Conservation (phyloP, 108 stramenopile species). For the Stephanodiscus minutulus region DNA sequence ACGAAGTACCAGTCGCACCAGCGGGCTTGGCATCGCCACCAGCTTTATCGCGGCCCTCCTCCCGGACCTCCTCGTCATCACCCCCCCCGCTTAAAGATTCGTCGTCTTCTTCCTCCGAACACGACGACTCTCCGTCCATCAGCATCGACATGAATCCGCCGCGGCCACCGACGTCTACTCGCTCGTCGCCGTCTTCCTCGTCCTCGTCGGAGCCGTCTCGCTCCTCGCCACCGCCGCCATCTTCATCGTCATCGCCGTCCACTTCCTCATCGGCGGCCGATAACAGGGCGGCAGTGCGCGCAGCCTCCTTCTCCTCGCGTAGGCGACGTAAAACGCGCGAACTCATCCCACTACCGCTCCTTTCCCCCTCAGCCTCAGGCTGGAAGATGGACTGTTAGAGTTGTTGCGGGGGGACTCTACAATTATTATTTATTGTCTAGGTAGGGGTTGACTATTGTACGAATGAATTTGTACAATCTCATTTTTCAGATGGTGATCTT, state of each 20-base stretch:
- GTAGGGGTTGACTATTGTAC: too few relatives aligned
- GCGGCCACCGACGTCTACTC: slow-evolving; percentile 44
- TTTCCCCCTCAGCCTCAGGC: too few relatives aligned
- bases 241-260: slow-evolving; percentile 11
- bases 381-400: too few relatives aligned
- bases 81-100: slow-evolving; percentile 10
- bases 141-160: slow-evolving; percentile 3
- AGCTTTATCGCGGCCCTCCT: neutral
- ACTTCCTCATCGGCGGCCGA: slow-evolving; percentile 1
- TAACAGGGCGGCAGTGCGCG: neutral
- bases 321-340: slow-evolving; percentile 66
- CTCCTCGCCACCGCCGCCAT: slow-evolving; percentile 30
- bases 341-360: slow-evolving; percentile 56
- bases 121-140: slow-evolving; percentile 25
- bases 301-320: slow-evolving; percentile 58
- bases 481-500: too few relatives aligned
- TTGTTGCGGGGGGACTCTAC: too few relatives aligned
- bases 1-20: neutral
- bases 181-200: slow-evolving; percentile 36
- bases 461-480: too few relatives aligned
- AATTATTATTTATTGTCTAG: too few relatives aligned
- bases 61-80: slow-evolving; percentile 21
- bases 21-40: slow-evolving; percentile 10
- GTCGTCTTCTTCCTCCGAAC: slow-evolving; percentile 52
- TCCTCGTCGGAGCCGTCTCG: slow-evolving; percentile 33